These are phyloP conservation scores for Aspergillus alliaceus DNA, from an alignment of 2,329 filamentous ascomycete species.

Conservation along the genomic window DNA sequence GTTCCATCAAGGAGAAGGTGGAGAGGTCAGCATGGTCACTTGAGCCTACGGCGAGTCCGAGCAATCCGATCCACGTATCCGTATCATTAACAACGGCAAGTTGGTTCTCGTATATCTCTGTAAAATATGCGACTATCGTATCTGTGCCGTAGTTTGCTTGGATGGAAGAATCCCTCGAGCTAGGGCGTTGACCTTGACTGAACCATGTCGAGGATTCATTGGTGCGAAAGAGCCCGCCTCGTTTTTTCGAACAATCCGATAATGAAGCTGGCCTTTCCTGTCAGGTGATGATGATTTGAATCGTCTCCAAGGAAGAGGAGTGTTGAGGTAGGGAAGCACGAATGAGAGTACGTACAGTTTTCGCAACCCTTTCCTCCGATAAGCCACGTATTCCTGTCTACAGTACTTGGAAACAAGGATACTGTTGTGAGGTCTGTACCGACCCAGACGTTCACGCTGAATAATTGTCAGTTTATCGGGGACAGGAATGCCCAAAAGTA, in stretches of 20 bases:
- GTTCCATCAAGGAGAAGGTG: background rate
- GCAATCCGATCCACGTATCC: background rate
- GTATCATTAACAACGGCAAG: background rate
- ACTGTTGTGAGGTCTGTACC: background rate
- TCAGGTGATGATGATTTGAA: background rate
- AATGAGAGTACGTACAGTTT: background rate
- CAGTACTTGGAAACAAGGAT: background rate
- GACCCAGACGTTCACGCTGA: background rate
- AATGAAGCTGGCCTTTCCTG: background rate
- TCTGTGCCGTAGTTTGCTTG: background rate
- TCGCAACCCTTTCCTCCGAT: background rate
- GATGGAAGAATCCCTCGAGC: background rate
- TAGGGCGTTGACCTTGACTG: background rate
- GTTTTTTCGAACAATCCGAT: background rate
- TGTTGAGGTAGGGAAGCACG: background rate
- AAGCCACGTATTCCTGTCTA: background rate
- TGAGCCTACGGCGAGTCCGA: background rate
- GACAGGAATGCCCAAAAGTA: background rate
- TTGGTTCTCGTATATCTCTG: background rate
- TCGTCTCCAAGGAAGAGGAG: too few relatives aligned
- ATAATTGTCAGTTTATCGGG: background rate
- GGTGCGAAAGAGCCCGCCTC: background rate
- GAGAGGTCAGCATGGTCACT: background rate
- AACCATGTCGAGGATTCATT: background rate
- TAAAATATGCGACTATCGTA: background rate